Evolutionary conservation across 345 rosid species (phyloP), one percentile per base, ranked within the genome.

Genomic region (Boechera divaricarpa): DNA sequence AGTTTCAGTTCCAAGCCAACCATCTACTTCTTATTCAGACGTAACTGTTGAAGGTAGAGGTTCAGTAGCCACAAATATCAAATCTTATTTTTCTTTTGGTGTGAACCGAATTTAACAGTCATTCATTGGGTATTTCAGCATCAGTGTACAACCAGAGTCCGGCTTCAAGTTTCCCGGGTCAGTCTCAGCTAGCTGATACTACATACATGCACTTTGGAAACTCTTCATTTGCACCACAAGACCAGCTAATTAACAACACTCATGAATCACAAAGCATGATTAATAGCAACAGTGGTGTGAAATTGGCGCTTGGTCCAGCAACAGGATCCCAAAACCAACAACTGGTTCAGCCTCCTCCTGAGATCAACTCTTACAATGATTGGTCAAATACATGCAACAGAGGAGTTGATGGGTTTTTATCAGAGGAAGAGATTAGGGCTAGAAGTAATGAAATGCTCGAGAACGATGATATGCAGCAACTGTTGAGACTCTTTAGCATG

Each of bases 401-500:
- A 82, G 88, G 83, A 70, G 70, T 71, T 35, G 94, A 89, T 13
- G 94, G 88, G 33, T 82, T 82, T 78, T 83, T 92, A 55, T 70
- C 96, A 0, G 99, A 92, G 82, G 98, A 95, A 73, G 97, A 95
- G 67, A 92, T 92, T 15, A 89, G 93, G 12, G 70, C 84, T 62
- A 84, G 94, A 75, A 95, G 93, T 72, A 83, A 89, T 3, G 98
- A 91, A 76, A 87, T 92, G 90, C 97, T 93, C 0, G 96, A 91
- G 77, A 91, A 84, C 47, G 97, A 93, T 36, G 99, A 95, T 66
- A 91, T 95, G 99, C 98, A 91, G 81, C 97, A 93, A 35, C 63
- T 88, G 72, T 91, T 96, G 15, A 86, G 85, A 15, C 70, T 91
- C 60, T 85, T 91, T 77, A 93, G 84, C 79, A 87, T 88, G 90